phyloP scores from a whole-genome alignment of 305 asterid genomes.

The Rubia tinctorum region DNA sequence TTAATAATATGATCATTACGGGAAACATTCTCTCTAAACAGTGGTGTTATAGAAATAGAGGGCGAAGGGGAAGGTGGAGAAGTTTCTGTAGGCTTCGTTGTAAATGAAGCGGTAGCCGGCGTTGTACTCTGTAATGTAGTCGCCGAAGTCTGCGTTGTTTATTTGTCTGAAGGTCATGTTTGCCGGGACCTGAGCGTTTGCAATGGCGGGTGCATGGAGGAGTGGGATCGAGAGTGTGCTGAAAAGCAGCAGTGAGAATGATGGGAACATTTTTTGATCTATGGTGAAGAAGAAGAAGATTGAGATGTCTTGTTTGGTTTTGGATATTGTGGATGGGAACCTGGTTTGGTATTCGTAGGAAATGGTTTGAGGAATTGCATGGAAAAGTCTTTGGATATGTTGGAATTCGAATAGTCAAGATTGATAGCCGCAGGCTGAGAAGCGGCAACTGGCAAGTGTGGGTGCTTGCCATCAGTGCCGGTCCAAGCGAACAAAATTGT shows the following conservation, averaged over 20 bases:
- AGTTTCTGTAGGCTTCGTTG: neutral
- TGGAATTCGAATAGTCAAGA: neutral
- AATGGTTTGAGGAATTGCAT: neutral
- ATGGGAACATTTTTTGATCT: neutral
- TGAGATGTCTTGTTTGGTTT: neutral
- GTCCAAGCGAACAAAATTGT: too few species aligned
- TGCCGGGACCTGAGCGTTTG: neutral
- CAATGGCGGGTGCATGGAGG: neutral
- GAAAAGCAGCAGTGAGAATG: neutral
- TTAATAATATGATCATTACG: too few species aligned
- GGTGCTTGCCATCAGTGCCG: too few species aligned
- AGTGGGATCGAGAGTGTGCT: neutral
- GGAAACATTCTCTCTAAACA: too few species aligned
- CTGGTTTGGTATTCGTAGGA: neutral
- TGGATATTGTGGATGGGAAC: neutral
- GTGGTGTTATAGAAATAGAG: slow-evolving; percentile 32
- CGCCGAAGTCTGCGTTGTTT: neutral
- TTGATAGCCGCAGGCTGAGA: neutral
- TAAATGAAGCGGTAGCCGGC: neutral
- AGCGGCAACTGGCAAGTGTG: neutral
- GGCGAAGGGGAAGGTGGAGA: slow-evolving; percentile 17
- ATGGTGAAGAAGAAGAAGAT: neutral
- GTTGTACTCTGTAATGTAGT: neutral
- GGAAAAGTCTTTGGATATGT: neutral
- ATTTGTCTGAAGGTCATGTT: neutral